phyloP scores from a whole-genome alignment of 208 protist genomes.

The Acanthamoeba divionensis region DNA sequence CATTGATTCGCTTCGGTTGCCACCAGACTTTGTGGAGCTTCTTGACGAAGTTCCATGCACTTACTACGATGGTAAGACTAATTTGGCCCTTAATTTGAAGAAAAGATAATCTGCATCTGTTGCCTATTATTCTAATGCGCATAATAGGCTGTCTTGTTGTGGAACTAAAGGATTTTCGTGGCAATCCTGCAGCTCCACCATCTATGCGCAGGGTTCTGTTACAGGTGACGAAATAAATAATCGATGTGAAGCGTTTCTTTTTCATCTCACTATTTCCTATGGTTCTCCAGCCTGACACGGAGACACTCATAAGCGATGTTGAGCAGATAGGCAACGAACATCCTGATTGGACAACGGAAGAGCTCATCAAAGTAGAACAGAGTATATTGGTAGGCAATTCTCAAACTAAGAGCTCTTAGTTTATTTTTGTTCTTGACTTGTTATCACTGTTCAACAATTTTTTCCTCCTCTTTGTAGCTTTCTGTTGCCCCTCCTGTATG shows the following conservation, averaged over 20 bases:
- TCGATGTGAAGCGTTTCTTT: neutral
- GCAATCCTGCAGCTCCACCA: neutral
- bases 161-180: neutral
- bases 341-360: slow-evolving; percentile 18
- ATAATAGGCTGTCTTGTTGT: slow-evolving; percentile 46
- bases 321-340: slow-evolving; percentile 48
- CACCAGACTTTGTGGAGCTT: slow-evolving; percentile 41
- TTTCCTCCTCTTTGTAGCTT: neutral
- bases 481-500: slow-evolving; percentile 18
- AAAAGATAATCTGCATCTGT: neutral
- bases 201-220: neutral
- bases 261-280: neutral
- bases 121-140: too few relatives aligned
- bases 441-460: neutral
- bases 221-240: neutral
- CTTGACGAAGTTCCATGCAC: slow-evolving; percentile 32
- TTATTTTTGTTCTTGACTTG: neutral
- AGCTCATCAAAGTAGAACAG: slow-evolving; percentile 24
- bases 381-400: neutral
- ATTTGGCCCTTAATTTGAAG: too few relatives aligned
- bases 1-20: slow-evolving; percentile 23
- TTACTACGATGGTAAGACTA: slow-evolving; percentile 27
- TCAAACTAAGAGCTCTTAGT: neutral
- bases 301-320: slow-evolving; percentile 46
- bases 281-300: slow-evolving; percentile 32